phyloP scores from a whole-genome alignment of 148 eudicot genomes.

The Fagopyrum esculentum region DNA sequence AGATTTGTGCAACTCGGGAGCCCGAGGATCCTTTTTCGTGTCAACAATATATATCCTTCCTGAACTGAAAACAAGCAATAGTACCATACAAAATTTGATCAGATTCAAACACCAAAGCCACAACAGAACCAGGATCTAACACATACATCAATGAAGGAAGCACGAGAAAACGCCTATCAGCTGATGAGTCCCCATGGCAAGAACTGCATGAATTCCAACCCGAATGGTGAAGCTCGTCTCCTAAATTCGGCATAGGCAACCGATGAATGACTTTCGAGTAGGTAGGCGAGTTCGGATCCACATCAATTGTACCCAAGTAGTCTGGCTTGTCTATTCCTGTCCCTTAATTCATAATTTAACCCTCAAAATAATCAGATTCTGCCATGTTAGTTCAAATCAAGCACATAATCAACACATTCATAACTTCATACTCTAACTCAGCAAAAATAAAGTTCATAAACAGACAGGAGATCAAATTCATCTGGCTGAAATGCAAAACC shows the following conservation, averaged over 20 bases:
- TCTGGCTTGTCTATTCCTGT: conserved; percentile 90
- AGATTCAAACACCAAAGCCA: neutral
- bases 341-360: conserved; percentile 30
- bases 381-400: neutral
- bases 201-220: conserved; percentile 99
- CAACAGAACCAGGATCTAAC: neutral
- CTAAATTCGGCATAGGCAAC: conserved; percentile 66
- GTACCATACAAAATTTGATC: neutral
- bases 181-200: conserved; percentile 80
- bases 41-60: conserved; percentile 90
- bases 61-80: conserved; percentile 42
- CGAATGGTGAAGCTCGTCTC: conserved; percentile 91
- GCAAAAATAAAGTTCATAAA: too few species aligned
- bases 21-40: conserved; percentile 58
- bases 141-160: conserved; percentile 74
- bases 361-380: neutral
- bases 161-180: conserved; percentile 73
- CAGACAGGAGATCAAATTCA: too few species aligned
- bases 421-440: neutral
- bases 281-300: conserved; percentile 74
- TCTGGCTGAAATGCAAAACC: too few species aligned
- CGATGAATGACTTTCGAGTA: conserved; percentile 86
- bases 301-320: conserved; percentile 79
- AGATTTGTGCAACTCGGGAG: conserved; percentile 73
- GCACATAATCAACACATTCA: neutral